These are phyloP conservation scores for Erysimum cheiri DNA, from an alignment of 441 rosid species.

Conservation along the genomic window DNA sequence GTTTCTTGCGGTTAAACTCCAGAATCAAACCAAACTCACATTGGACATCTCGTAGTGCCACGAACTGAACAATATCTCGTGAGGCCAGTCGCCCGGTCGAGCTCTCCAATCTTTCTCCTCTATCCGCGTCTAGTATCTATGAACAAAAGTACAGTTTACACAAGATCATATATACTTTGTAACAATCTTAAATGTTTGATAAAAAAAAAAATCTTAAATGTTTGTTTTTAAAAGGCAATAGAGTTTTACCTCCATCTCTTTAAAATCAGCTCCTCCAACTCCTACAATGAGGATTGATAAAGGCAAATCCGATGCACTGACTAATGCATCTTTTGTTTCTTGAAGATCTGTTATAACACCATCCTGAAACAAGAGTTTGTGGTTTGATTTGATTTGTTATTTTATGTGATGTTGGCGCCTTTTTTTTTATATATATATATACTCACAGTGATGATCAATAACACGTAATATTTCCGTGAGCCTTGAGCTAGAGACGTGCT, in stretches of 20 bases:
- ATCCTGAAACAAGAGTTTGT: slow-evolving; percentile 54
- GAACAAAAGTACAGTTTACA: slow-evolving; percentile 12
- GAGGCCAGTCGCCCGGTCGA: slow-evolving; percentile 82
- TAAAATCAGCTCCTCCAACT: slow-evolving; percentile 97
- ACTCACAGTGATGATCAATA: slow-evolving; percentile 87
- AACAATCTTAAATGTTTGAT: slow-evolving; percentile 8
- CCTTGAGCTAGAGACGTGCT: slow-evolving; percentile 70
- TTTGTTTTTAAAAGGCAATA: not conserved
- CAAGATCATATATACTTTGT: slow-evolving; percentile 9
- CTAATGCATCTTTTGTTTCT: slow-evolving; percentile 95
- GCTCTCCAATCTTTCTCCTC: slow-evolving; percentile 89
- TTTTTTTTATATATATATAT: not conserved
- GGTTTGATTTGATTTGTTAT: not conserved
- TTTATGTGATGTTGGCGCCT: not conserved
- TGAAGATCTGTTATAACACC: slow-evolving; percentile 97
- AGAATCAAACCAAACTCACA: slow-evolving; percentile 52
- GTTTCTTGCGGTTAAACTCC: not conserved
- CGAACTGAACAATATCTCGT: slow-evolving; percentile 92
- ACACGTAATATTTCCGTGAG: slow-evolving; percentile 65
- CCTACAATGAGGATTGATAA: slow-evolving; percentile 91
- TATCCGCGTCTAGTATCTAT: slow-evolving; percentile 86
- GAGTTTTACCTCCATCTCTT: slow-evolving; percentile 85
- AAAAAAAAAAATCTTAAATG: not conserved
- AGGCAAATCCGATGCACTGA: slow-evolving; percentile 93
- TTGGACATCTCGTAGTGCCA: slow-evolving; percentile 77